Evolutionary conservation across 768 basidiomycete species (phyloP), one percentile per base, ranked within the genome.

Genomic region (Phylloporus sp.): DNA sequence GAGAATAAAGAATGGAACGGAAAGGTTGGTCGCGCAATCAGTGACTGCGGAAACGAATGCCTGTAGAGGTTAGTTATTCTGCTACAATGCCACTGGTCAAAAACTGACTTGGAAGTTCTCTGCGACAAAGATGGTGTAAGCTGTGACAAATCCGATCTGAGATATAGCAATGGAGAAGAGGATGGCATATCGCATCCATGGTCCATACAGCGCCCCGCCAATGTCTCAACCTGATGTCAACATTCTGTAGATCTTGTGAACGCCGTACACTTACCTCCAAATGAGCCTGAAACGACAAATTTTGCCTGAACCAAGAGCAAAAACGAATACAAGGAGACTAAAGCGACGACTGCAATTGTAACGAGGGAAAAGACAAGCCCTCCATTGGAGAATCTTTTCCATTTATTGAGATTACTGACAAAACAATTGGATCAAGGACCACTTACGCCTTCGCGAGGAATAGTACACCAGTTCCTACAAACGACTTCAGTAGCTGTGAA

Each of bases 51-150:
- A 71, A 32, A 93, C 78, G 70, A 97, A 93, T 2, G 94, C 86
- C 76, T 92, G 64, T n/a, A 71, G 32, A 49, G 49, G 28, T 64
- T 13, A 44, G 53, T 31, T 15, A 39, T 27, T 6, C 2, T 23
- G 15, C 39, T 18, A 34, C 20, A 18, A 13, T 5, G 29, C 5
- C 5, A 24, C 45, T 5, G 0, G n/a, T 22, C 10, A 18, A 48
- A 20, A 45, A 32, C 61, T 16, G 54, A 76, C 80, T 68, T 81
- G 83, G 13, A 93, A 78, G 65, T 95, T 97, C 72, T 95, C 82
- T 1, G 95, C 87, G 38, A 97, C 92, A 67, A 97, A 98, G 66
- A 98, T 97, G 15, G 86, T 92, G 69, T 99, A 99, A 12, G 94
- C 94, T 29, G 82, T 65, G 40, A 89, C 88, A 68, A 94, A 95